phyloP scores from a whole-genome alignment of 371 early-diverging fungal species.

The Cladochytrium tenue region DNA sequence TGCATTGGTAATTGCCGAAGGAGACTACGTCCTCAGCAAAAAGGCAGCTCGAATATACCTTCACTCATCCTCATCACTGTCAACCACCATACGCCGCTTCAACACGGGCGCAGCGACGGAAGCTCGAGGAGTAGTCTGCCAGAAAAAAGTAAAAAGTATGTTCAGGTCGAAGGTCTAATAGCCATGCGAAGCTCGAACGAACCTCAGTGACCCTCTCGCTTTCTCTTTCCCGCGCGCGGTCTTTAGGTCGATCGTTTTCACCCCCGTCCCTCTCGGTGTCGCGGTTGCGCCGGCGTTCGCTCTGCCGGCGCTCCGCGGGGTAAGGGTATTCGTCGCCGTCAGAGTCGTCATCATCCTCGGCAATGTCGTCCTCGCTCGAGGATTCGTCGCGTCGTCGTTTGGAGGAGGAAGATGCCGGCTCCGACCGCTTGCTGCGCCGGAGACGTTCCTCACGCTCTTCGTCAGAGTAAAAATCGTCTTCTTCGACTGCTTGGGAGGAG shows the following conservation, averaged over 20 bases:
- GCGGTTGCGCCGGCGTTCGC: neutral
- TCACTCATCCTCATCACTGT: neutral
- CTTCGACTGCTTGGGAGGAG: neutral
- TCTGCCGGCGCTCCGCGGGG: no score
- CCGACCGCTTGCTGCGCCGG: neutral
- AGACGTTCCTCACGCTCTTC: neutral
- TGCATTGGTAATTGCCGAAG: no score
- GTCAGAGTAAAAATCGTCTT: neutral
- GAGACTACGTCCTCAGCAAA: neutral
- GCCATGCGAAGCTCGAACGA: no score
- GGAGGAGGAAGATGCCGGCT: no score
- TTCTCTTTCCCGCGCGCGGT: neutral
- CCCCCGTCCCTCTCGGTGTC: neutral
- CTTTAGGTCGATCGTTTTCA: neutral
- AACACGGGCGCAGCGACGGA: neutral
- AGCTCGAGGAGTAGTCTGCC: neutral
- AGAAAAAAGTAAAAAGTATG: no score
- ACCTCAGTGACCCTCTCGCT: no score
- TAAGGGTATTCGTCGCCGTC: no score
- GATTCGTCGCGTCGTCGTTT: neutral
- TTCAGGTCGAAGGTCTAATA: no score
- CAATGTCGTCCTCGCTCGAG: neutral
- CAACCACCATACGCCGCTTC: neutral
- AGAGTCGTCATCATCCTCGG: neutral
- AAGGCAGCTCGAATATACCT: conserved; percentile 2